These are phyloP conservation scores for Colletotrichum lindemuthianum DNA, from an alignment of 2,329 filamentous ascomycete species.

Conservation along the genomic window DNA sequence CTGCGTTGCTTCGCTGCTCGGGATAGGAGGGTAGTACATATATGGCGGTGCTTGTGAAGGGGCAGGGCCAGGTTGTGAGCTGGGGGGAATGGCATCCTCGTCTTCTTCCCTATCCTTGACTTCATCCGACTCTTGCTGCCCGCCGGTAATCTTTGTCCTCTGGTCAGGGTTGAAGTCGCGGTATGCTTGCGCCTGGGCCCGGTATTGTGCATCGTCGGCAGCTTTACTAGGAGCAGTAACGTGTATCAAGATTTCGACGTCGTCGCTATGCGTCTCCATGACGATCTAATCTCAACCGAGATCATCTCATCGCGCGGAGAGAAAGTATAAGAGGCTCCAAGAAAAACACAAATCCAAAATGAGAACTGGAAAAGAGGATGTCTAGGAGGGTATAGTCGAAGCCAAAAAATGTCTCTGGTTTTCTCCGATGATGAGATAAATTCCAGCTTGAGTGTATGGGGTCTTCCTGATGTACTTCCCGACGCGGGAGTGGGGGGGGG, in stretches of 20 bases:
- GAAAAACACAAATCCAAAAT: too few species aligned
- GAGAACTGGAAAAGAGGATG: too few species aligned
- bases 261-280: constrained; percentile 27
- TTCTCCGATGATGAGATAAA: too few species aligned
- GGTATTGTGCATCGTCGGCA: constrained; percentile 59
- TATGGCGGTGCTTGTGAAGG: constrained; percentile 1
- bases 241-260: constrained; percentile 66
- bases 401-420: too few species aligned
- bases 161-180: constrained; percentile 54
- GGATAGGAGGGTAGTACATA: constrained; percentile 24
- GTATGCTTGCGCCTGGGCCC: constrained; percentile 61
- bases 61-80: constrained; percentile 13
- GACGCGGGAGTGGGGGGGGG: too few species aligned
- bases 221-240: constrained; percentile 61
- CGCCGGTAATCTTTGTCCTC: constrained; percentile 22
- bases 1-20: constrained; percentile 17
- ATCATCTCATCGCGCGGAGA: constrained; percentile 19
- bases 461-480: too few species aligned
- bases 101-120: not conserved
- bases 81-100: constrained; percentile 8
- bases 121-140: too few species aligned
- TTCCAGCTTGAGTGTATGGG: too few species aligned
- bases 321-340: not conserved
- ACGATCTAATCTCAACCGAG: constrained; percentile 3
- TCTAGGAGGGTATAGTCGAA: too few species aligned